Evolutionary conservation across 2,329 filamentous ascomycete species (phyloP).

Genomic region (Fusarium tanahbumbuense): DNA sequence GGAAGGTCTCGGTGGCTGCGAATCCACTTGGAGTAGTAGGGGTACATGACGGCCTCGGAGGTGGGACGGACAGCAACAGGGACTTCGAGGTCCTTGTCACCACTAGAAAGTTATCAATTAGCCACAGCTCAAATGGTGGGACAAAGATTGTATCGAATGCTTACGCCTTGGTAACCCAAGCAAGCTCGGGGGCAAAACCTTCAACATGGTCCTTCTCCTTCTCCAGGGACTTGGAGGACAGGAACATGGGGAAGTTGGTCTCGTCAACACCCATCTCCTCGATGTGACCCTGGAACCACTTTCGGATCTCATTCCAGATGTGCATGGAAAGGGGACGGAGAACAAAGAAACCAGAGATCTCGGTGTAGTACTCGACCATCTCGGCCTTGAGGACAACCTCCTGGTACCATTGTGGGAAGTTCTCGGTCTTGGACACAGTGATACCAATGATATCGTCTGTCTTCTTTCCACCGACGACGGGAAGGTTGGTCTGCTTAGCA

Average conservation of each 20-base stretch:
- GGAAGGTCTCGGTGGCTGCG: slow-evolving; percentile 95
- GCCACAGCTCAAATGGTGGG: background rate
- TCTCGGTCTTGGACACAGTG: slow-evolving; percentile 83
- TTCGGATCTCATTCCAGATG: slow-evolving; percentile 73
- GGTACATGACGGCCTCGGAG: slow-evolving; percentile 88
- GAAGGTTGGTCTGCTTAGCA: slow-evolving; percentile 63
- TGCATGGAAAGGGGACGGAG: slow-evolving; percentile 78
- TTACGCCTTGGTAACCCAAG: slow-evolving; percentile 87
- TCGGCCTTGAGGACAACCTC: slow-evolving; percentile 97
- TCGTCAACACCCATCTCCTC: slow-evolving; percentile 94
- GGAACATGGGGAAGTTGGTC: slow-evolving; percentile 95
- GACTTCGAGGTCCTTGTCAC: slow-evolving; percentile 91
- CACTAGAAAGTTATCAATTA: slow-evolving; percentile 61
- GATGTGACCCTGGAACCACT: slow-evolving; percentile 79
- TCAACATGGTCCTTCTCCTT: slow-evolving; percentile 97
- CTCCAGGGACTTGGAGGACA: slow-evolving; percentile 88
- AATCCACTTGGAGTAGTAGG: slow-evolving; percentile 97
- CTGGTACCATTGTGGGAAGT: slow-evolving; percentile 97
- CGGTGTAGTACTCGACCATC: slow-evolving; percentile 94
- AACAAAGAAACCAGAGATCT: slow-evolving; percentile 98
- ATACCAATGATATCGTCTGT: slow-evolving; percentile 83
- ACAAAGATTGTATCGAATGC: slow-evolving; percentile 45
- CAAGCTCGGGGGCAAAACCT: slow-evolving; percentile 94
- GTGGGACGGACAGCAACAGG: slow-evolving; percentile 76
- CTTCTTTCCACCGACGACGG: slow-evolving; percentile 70